These are phyloP conservation scores for Penicillium rolfsii DNA, from an alignment of 2,329 filamentous ascomycete genomes.

Conservation along the genomic window DNA sequence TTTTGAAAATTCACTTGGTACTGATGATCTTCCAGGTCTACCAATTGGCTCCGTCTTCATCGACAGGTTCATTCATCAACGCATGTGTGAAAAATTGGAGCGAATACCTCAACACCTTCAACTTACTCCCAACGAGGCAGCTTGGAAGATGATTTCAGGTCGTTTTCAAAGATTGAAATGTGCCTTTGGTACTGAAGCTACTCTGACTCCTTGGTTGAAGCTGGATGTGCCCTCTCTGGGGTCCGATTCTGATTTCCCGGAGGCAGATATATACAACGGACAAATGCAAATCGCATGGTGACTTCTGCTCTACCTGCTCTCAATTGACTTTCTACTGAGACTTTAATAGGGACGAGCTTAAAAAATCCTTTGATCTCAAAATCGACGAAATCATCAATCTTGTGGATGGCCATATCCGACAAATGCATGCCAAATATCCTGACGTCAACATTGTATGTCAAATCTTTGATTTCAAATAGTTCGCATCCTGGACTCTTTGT, in stretches of 20 bases:
- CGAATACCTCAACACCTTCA: constrained; percentile 25
- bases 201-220: constrained; percentile 30
- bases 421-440: constrained; percentile 31
- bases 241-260: constrained; percentile 25
- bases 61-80: constrained; percentile 35
- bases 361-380: constrained; percentile 30
- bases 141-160: constrained; percentile 37
- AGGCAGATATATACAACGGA: constrained; percentile 33
- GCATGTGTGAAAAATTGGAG: constrained; percentile 29
- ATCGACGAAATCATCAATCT: constrained; percentile 36
- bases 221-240: constrained; percentile 35
- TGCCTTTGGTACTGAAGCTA: constrained; percentile 35
- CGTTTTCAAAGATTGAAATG: constrained; percentile 41
- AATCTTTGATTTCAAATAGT: not conserved
- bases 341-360: constrained; percentile 22
- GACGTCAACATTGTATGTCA: constrained; percentile 32
- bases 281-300: constrained; percentile 39
- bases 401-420: constrained; percentile 31
- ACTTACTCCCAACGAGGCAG: constrained; percentile 23
- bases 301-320: not conserved
- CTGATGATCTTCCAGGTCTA: constrained; percentile 23
- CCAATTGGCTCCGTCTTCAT: constrained; percentile 45
- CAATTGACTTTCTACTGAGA: not conserved
- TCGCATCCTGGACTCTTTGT: not conserved
- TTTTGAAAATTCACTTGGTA: not conserved